These are phyloP conservation scores for Bisporella sp. DNA, from an alignment of 2,329 filamentous ascomycete species.

Conservation along the genomic window DNA sequence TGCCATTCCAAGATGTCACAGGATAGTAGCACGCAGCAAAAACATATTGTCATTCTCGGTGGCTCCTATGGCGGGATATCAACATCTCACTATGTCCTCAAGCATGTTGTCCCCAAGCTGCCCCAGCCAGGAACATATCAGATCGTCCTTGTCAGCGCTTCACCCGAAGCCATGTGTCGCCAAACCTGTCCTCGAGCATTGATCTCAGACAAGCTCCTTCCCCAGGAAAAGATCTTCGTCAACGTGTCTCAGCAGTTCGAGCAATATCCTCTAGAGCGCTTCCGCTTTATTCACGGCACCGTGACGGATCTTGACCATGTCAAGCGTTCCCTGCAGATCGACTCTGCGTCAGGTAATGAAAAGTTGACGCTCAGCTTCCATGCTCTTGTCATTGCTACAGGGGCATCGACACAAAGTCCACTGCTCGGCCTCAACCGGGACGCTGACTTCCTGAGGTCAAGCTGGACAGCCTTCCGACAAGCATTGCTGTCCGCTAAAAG, in stretches of 20 bases:
- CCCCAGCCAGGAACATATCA: slow-evolving; percentile 31
- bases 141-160: slow-evolving; percentile 36
- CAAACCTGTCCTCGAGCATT: slow-evolving; percentile 39
- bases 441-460: slow-evolving; percentile 25
- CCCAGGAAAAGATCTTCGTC: slow-evolving; percentile 38
- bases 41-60: slow-evolving; percentile 40
- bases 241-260: slow-evolving; percentile 31
- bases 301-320: slow-evolving; percentile 31
- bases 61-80: slow-evolving; percentile 43
- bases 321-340: slow-evolving; percentile 25
- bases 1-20: too few relatives aligned
- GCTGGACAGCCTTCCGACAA: slow-evolving; percentile 34
- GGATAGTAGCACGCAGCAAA: too few relatives aligned
- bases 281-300: slow-evolving; percentile 36
- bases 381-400: slow-evolving; percentile 42
- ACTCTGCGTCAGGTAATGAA: slow-evolving; percentile 13
- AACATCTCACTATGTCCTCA: slow-evolving; percentile 43
- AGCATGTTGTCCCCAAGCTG: slow-evolving; percentile 38
- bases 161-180: slow-evolving; percentile 35
- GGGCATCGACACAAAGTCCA: slow-evolving; percentile 37
- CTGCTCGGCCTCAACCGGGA: slow-evolving; percentile 34
- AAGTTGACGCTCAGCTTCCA: slow-evolving; percentile 29
- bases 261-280: slow-evolving; percentile 30
- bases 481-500: slow-evolving; percentile 32
- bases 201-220: slow-evolving; percentile 37